phyloP scores from a whole-genome alignment of 345 rosid genomes.

The Nephelium lappaceum region DNA sequence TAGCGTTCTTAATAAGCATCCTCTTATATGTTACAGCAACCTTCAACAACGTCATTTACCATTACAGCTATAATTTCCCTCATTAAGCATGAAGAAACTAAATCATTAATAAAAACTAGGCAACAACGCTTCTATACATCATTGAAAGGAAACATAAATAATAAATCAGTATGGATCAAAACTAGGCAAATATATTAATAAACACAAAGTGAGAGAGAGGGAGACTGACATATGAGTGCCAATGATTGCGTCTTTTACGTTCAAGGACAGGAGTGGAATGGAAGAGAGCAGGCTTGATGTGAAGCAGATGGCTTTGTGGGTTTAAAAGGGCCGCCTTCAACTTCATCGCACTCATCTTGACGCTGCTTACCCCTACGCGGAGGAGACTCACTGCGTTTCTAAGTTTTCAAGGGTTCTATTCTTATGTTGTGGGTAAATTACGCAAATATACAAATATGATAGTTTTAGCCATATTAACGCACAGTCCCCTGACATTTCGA shows the following conservation, averaged over 20 bases:
- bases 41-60: background rate
- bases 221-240: constrained; percentile 45
- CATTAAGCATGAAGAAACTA: background rate
- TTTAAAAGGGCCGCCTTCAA: constrained; percentile 45
- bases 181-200: background rate
- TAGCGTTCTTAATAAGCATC: background rate
- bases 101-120: background rate
- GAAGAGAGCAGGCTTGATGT: constrained; percentile 41
- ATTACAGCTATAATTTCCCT: background rate
- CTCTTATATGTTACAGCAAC: background rate
- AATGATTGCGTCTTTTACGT: constrained; percentile 49
- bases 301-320: constrained; percentile 34
- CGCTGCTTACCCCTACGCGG: too few relatives aligned
- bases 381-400: too few relatives aligned
- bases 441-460: too few relatives aligned
- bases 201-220: background rate
- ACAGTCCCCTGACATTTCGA: too few relatives aligned
- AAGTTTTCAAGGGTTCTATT: too few relatives aligned
- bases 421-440: too few relatives aligned
- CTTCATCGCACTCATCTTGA: constrained; percentile 11
- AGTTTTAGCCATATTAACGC: too few relatives aligned
- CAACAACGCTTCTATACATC: background rate
- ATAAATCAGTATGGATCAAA: background rate
- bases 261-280: constrained; percentile 72
- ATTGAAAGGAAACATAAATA: background rate